These are phyloP conservation scores for Citrullus colocynthis DNA, from an alignment of 306 rosid species.

Conservation along the genomic window DNA sequence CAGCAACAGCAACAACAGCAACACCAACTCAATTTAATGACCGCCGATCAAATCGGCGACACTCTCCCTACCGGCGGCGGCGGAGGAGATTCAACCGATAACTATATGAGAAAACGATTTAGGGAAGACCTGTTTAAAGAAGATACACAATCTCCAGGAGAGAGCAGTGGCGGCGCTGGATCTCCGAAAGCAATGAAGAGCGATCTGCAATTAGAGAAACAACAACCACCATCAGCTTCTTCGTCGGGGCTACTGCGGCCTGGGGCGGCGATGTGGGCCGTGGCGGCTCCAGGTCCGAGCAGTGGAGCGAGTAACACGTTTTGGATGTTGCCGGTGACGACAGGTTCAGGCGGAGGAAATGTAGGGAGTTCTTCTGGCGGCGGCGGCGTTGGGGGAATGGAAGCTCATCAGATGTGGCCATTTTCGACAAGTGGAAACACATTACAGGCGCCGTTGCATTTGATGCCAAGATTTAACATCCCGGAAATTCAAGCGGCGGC, in stretches of 20 bases:
- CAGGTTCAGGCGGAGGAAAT: conserved; percentile 19
- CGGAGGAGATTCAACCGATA: conserved; percentile 45
- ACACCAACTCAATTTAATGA: conserved; percentile 4
- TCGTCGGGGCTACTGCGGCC: conserved; percentile 45
- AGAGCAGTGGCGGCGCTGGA: conserved; percentile 12
- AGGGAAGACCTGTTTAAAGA: conserved; percentile 88
- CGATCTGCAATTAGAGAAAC: conserved; percentile 25
- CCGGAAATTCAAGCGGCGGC: conserved; percentile 45
- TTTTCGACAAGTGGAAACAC: conserved; percentile 39
- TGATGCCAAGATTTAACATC: conserved; percentile 64
- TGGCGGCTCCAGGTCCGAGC: conserved; percentile 37
- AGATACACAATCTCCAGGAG: conserved; percentile 31
- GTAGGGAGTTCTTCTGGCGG: neutral
- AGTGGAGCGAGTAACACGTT: conserved; percentile 57
- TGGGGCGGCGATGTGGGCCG: conserved; percentile 76
- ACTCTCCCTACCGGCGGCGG: conserved; percentile 16
- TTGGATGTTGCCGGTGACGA: conserved; percentile 71
- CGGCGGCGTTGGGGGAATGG: conserved; percentile 21
- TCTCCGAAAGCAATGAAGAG: conserved; percentile 14
- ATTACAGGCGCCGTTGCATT: conserved; percentile 50
- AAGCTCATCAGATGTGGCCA: conserved; percentile 80
- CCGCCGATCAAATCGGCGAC: neutral
- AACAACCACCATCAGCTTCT: conserved; percentile 23
- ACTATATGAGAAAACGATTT: conserved; percentile 62
- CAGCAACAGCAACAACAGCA: conserved; percentile 21